Base-by-base conservation (phyloP, 2,329 filamentous ascomycete genomes). In the Nakataea oryzae region DNA sequence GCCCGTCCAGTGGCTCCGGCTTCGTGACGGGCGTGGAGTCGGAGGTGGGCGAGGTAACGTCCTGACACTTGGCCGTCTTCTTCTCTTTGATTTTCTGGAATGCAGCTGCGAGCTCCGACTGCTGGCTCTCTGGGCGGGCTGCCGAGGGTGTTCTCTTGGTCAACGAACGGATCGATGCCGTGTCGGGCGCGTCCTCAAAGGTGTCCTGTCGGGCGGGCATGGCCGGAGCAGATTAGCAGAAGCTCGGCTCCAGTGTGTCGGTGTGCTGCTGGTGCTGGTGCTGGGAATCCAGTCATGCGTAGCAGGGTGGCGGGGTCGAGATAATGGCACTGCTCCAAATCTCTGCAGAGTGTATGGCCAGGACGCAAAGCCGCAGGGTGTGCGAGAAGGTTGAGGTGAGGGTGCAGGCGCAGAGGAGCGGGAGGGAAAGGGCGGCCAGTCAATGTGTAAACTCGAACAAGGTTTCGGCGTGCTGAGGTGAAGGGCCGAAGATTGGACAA, bases 171-270 rank as follows among this genome's bases (percentile, higher is more conserved):
- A 84, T 78, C 41, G 85, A 86, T 57, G 78, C 75, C 64, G 80
- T 83, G 73, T 90, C 88, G 67, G 85, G 78, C 62, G 90, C 91
- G 79, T 96, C 91, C 76, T 96, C 91, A 70, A 96, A 96, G 21
- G 83, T 84, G 69, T 93, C 88, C 87, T 91, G 67, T 56, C 34
- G 12, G 12, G 56, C 26, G 17, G 32, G 47, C 57, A 59, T 62
- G 30, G 47, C 24, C 5, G 41, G 58, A 24, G 26, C 21, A 2
- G 14, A n/a, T 58, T 58, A 58, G 57, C 34, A 30, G 24, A 50
- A n/a, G 41, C 21, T 17, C 8, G 41, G 13, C n/a, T 50, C 17
- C 7, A 11, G 41, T 24, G 41, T 50, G 21, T 50, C 41, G 41
- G 30, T 58, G 3, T 58, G 57, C 26, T 41, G 30, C 30, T 17